Conservation (phyloP, 495 filamentous ascomycete species). For the Xylaria intraflava region DNA sequence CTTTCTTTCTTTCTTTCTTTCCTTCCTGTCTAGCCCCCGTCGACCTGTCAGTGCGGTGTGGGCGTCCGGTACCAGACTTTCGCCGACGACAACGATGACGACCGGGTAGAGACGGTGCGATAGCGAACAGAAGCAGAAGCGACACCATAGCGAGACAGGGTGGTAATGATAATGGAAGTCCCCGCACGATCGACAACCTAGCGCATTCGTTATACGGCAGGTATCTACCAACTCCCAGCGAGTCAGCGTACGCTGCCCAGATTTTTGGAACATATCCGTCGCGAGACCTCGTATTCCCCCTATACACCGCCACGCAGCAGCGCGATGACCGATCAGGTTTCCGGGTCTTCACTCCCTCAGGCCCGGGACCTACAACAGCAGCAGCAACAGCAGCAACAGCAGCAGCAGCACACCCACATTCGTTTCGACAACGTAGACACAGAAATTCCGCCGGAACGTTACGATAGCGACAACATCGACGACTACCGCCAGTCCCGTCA, state of each 20-base stretch:
- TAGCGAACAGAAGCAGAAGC: constrained; percentile 6
- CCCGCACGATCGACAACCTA: constrained; percentile 18
- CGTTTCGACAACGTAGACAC: constrained; percentile 24
- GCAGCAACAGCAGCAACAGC: constrained; percentile 25
- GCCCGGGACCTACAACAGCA: constrained; percentile 36
- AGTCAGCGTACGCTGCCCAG: constrained; percentile 13
- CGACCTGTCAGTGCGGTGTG: constrained; percentile 22
- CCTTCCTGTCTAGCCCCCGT: constrained; percentile 11
- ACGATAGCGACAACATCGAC: constrained; percentile 1
- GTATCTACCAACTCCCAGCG: constrained; percentile 6
- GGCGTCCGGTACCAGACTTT: constrained; percentile 25
- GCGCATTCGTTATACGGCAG: constrained; percentile 14
- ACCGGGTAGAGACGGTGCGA: constrained; percentile 22
- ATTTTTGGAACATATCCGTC: not conserved
- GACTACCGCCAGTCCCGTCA: constrained; percentile 14
- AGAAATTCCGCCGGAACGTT: constrained; percentile 1
- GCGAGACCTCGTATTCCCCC: constrained; percentile 28
- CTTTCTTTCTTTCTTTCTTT: constrained; percentile 3
- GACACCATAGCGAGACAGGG: constrained; percentile 2
- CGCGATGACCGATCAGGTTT: constrained; percentile 44
- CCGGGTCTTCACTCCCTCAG: constrained; percentile 51
- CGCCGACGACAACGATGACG: constrained; percentile 26
- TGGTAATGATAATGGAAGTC: constrained; percentile 15
- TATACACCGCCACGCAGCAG: constrained; percentile 31
- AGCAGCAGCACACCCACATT: constrained; percentile 16